Conservation (phyloP, 768 basidiomycete species). For the Russula emetica region DNA sequence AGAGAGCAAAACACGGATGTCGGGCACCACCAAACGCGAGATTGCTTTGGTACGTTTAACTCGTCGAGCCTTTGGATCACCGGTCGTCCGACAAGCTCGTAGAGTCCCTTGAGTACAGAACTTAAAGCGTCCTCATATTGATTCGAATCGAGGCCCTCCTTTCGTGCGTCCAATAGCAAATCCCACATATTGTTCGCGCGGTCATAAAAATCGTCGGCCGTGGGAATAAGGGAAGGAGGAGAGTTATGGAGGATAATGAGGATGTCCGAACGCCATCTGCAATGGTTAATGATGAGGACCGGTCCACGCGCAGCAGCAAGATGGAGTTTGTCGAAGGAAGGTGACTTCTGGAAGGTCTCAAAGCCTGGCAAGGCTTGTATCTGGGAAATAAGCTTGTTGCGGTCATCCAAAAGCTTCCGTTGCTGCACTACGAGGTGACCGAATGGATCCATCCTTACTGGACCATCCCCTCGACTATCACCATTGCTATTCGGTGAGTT, state of each 20-base stretch:
- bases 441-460: slow-evolving; percentile 31
- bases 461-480: no score
- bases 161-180: neutral
- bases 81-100: neutral
- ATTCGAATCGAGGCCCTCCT: neutral
- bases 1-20: neutral
- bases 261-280: no score
- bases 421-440: slow-evolving; percentile 25
- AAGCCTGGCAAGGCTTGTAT: neutral
- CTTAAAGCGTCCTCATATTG: neutral
- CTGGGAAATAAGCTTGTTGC: neutral
- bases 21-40: neutral
- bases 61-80: neutral
- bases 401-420: neutral
- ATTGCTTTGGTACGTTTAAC: neutral
- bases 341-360: neutral
- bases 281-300: no score
- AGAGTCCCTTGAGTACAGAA: neutral
- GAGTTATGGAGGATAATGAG: no score
- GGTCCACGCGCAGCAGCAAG: neutral
- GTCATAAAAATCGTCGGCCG: neutral
- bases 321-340: slow-evolving; percentile 1
- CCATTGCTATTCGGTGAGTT: neutral
- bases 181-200: neutral
- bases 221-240: neutral